Evolutionary conservation across 257 asterid genomes (phyloP), one percentile per base, ranked within the genome.

Genomic region (Solanum dulcamara): DNA sequence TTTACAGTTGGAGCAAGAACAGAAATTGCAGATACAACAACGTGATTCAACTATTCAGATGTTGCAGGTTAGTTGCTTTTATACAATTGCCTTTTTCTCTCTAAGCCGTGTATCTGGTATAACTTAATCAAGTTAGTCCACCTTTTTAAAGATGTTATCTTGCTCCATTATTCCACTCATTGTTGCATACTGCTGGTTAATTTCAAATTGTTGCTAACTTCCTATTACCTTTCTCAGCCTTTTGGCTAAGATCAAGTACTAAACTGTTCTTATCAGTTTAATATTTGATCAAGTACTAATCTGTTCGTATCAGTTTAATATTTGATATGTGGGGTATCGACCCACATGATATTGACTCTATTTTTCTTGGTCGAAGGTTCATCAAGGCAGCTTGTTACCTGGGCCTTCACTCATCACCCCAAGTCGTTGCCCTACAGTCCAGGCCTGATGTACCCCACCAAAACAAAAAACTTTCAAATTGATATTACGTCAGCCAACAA

Each of bases 1-100:
- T 42, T 89, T 92, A 85, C 98, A 92, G 87, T 91, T 86, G 86
- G 99, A 96, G 86, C 97, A 95, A 88, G 97, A 92, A 37, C 95
- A 92, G 84, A 96, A 95, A 85, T 62, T 93, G 90, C 93, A 92
- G 90, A 91, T 92, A 59, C 96, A 93, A 85, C 92, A 94, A 85
- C 91, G 91, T 70, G 97, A 95, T 82, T 94, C 98, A 67, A 86
- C 96, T 57, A 92, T 95, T 90, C 95, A 94, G 84, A 91, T 88
- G 91, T 89, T 97, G 88, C 98, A 97, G 99, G 99, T 94, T 74
- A 64, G 88, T 84, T 55, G 59, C 44, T 79, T 79, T 4, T 79
- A 48, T 48, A 79, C 64, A 30, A 79, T 48, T 79, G 28, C 6
- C 64, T 79, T 79, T 79, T 48, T n/a, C 83, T 79, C 44, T 79